Evolutionary conservation across 305 asterid genomes (phyloP).

Genomic region (Euphrasia arctica): DNA sequence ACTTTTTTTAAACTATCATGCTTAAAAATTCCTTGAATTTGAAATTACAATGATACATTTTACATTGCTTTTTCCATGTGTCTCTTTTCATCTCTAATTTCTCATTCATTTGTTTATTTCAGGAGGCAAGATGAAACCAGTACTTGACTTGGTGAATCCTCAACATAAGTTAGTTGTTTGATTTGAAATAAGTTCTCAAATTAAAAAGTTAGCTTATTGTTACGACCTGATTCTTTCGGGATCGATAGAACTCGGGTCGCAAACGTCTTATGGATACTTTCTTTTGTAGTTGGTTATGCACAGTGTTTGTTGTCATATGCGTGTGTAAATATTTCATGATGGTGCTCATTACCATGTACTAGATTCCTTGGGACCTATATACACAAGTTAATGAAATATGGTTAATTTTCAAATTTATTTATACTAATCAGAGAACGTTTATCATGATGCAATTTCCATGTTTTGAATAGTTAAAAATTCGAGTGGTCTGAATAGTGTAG

Average conservation of each 20-base stretch:
- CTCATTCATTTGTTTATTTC: conserved; percentile 33
- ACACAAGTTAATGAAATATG: conserved; percentile 12
- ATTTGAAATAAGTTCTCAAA: conserved; percentile 20
- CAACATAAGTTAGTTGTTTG: conserved; percentile 78
- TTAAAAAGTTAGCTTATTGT: conserved; percentile 15
- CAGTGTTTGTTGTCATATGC: not conserved
- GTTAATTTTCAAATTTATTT: conserved; percentile 12
- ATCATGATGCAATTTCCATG: not conserved
- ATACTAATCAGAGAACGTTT: conserved; percentile 6
- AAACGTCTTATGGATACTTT: conserved; percentile 6
- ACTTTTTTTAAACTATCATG: conserved; percentile 3
- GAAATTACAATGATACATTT: not conserved
- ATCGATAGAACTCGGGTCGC: no score
- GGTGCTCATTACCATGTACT: conserved; percentile 18
- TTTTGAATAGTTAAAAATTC: conserved; percentile 10
- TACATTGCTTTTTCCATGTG: conserved; percentile 16
- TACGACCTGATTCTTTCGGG: no score
- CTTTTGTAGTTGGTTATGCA: conserved; percentile 13
- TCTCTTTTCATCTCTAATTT: conserved; percentile 26
- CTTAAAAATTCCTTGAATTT: conserved; percentile 9
- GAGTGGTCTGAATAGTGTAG: not conserved
- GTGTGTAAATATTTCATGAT: conserved; percentile 5
- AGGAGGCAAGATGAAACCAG: conserved; percentile 65
- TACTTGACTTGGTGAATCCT: conserved; percentile 87
- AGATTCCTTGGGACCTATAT: conserved; percentile 10